Evolutionary conservation across 208 protist genomes (phyloP).

Genomic region (Wallacemonas sp.): DNA sequence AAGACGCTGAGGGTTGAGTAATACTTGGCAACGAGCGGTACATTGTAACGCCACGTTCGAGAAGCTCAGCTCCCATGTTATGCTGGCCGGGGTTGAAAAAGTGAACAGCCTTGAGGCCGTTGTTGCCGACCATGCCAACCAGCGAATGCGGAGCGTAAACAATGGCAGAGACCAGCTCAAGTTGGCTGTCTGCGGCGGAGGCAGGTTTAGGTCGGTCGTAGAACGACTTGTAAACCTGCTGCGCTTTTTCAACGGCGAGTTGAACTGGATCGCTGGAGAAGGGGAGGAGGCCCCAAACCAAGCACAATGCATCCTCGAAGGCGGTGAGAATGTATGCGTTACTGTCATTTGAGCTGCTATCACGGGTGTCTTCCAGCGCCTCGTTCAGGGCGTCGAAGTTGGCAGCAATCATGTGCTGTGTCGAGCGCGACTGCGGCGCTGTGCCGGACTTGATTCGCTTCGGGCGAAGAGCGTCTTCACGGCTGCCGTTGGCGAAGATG

Average conservation of each 20-base stretch:
- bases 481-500: slow-evolving; percentile 20
- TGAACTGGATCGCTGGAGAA: slow-evolving; percentile 60
- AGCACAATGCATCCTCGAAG: slow-evolving; percentile 50
- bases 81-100: slow-evolving; percentile 63
- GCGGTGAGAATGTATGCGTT: slow-evolving; percentile 62
- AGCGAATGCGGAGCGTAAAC: slow-evolving; percentile 60
- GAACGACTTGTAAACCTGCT: slow-evolving; percentile 46
- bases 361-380: slow-evolving; percentile 42
- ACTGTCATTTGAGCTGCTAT: slow-evolving; percentile 25
- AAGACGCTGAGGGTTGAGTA: slow-evolving; percentile 9
- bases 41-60: slow-evolving; percentile 44
- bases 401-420: slow-evolving; percentile 28
- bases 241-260: slow-evolving; percentile 58
- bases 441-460: slow-evolving; percentile 13
- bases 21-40: slow-evolving; percentile 35
- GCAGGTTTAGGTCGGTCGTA: slow-evolving; percentile 40
- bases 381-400: slow-evolving; percentile 56
- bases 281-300: slow-evolving; percentile 69
- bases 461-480: not conserved
- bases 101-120: slow-evolving; percentile 42
- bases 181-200: slow-evolving; percentile 19
- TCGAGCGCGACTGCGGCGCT: slow-evolving; percentile 16
- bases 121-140: slow-evolving; percentile 47
- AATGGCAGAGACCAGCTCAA: slow-evolving; percentile 50
- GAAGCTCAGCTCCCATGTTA: slow-evolving; percentile 32